phyloP scores from a whole-genome alignment of 2,329 filamentous ascomycete genomes.

The Fusarium pseudoanthophilum region DNA sequence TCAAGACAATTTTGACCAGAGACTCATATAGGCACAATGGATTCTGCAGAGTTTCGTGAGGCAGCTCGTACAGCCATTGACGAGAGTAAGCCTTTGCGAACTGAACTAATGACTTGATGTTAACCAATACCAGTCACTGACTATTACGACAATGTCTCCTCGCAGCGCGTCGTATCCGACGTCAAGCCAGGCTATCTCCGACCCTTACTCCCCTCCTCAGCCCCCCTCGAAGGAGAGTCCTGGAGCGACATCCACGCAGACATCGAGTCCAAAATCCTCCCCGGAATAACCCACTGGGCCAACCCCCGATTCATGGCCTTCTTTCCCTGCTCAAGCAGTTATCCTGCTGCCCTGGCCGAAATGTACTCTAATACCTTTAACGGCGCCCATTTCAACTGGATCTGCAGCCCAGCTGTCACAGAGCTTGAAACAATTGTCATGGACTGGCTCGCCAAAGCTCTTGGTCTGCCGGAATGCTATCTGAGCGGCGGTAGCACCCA shows the following conservation, averaged over 20 bases:
- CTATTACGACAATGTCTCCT: constrained; percentile 81
- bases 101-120: background rate
- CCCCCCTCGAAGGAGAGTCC: constrained; percentile 75
- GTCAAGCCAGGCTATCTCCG: constrained; percentile 88
- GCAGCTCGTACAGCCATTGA: constrained; percentile 83
- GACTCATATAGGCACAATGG: constrained; percentile 51
- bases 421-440: constrained; percentile 93
- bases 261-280: constrained; percentile 86
- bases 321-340: constrained; percentile 87
- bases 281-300: constrained; percentile 94
- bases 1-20: background rate
- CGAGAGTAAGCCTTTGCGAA: constrained; percentile 70
- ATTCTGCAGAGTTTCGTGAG: constrained; percentile 79
- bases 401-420: constrained; percentile 92
- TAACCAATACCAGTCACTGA: constrained; percentile 69
- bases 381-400: constrained; percentile 95
- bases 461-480: constrained; percentile 79
- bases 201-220: constrained; percentile 61
- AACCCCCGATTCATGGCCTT: constrained; percentile 96
- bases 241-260: constrained; percentile 86
- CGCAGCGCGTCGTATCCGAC: constrained; percentile 78
- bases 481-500: constrained; percentile 73
- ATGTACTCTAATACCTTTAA: constrained; percentile 92
- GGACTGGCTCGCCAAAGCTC: constrained; percentile 86
- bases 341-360: constrained; percentile 88